Evolutionary conservation across 1,284 basidiomycete species (phyloP), one percentile per base, ranked within the genome.

Genomic region (Trichosporon inkin): DNA sequence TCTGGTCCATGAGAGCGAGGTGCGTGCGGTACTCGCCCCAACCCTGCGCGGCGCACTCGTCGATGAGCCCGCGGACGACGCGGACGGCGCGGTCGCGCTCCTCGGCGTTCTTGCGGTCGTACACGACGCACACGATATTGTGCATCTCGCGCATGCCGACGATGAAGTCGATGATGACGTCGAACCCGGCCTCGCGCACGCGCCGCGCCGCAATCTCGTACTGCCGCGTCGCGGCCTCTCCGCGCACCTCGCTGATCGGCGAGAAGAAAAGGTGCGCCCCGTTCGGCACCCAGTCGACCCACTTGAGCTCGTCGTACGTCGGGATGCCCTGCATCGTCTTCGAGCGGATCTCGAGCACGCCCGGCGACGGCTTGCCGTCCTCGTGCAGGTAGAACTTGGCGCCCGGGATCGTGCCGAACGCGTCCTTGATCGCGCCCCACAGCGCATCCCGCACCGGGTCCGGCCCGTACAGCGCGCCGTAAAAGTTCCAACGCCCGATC

Each of bases 21-120:
- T 69, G 67, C 1, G 65, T 65, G 28, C 68, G 61, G 52, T 70
- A 70, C 56, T 68, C 71, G 28, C 71, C 68, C 57, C 64, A 72
- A 6, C 71, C 71, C 6, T 67, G 53, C 22, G 56, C 39, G 8
- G 71, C 71, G 3, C 62, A 64, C 13, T 67, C 67, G 24, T 61
- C 54, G 52, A 73, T 71, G 36, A 64, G 67, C 32, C 53, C 19
- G 28, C 61, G 56, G 35, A 67, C 55, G 51, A 62, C 35, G 28
- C 55, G 40, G 35, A 70, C 53, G 37, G 66, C 61, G n/a, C 52
- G 55, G 2, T 55, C 64, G 6, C 65, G 57, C 34, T 72, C 60
- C 13, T 70, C 68, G 10, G 68, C 60, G 40, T 68, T 66, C 14
- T 53, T 47, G n/a, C 65, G 58, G 53, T 72, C 60, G 57, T 65